Percentiles rank a stretch among this genome's conserved stretches.
Evolutionary conservation across 2,329 filamentous ascomycete genomes (phyloP).

Genomic region (Trichoderma sp.): DNA sequence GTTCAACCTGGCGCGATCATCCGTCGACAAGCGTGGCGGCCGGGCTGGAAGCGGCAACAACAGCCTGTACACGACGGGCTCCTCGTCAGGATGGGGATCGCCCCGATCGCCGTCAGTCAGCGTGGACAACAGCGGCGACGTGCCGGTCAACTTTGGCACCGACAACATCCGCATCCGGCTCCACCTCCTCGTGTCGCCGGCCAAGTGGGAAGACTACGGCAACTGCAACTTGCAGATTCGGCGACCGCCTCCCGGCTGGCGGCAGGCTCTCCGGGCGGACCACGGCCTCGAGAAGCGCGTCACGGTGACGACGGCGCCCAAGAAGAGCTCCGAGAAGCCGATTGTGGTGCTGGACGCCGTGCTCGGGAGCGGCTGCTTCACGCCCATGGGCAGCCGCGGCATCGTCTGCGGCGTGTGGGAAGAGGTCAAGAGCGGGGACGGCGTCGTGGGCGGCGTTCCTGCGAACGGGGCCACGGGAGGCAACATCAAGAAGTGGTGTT

Average conservation of each 20-base stretch:
- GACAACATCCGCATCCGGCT: conserved; percentile 80
- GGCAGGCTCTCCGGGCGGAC: conserved; percentile 60
- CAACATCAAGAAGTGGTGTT: conserved; percentile 65
- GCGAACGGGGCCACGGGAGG: conserved; percentile 55
- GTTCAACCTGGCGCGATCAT: conserved; percentile 83
- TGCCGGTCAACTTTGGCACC: conserved; percentile 63
- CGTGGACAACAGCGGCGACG: conserved; percentile 53
- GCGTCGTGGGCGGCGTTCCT: conserved; percentile 56
- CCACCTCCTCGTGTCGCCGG: conserved; percentile 73
- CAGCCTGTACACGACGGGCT: conserved; percentile 64
- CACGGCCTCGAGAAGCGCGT: conserved; percentile 82
- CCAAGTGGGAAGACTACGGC: conserved; percentile 91
- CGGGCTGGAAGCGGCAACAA: conserved; percentile 55
- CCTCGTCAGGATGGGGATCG: conserved; percentile 53
- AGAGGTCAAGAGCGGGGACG: conserved; percentile 66
- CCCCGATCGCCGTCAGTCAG: conserved; percentile 62
- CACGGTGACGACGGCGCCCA: conserved; percentile 71
- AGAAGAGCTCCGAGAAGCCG: conserved; percentile 58
- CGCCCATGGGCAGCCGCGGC: conserved; percentile 78
- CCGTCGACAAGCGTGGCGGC: conserved; percentile 58
- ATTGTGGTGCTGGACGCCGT: conserved; percentile 79
- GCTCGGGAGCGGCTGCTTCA: conserved; percentile 81
- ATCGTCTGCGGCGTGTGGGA: conserved; percentile 91
- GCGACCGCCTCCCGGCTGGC: conserved; percentile 65
- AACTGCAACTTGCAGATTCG: conserved; percentile 82